Conservation (phyloP, 192 early-diverging fungal genomes). For the Phycomyces blakesleeanus region DNA sequence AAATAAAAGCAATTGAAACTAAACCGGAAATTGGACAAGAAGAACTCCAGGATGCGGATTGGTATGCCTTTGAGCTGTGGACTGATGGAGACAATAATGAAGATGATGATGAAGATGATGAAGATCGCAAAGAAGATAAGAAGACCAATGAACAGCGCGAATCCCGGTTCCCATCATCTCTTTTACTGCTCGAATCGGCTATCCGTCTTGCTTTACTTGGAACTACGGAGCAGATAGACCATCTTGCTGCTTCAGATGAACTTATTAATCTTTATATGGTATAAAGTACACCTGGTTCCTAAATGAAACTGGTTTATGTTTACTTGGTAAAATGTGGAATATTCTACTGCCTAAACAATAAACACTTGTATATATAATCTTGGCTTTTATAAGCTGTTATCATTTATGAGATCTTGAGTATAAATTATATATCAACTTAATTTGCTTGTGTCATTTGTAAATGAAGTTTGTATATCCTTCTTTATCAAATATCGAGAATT, state of each 20-base stretch:
- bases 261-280: conserved; percentile 56
- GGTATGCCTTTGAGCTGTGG: conserved; percentile 38
- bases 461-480: too few relatives aligned
- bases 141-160: background rate
- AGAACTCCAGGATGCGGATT: conserved; percentile 21
- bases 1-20: background rate
- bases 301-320: too few relatives aligned
- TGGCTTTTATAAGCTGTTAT: too few relatives aligned
- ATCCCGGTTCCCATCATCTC: conserved; percentile 23
- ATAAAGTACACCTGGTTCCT: conserved; percentile 1
- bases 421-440: too few relatives aligned
- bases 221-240: conserved; percentile 56
- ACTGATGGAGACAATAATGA: conserved; percentile 15
- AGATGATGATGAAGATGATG: conserved; percentile 18
- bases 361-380: too few relatives aligned
- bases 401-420: too few relatives aligned
- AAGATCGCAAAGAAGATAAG: conserved; percentile 11
- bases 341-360: too few relatives aligned
- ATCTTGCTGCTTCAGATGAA: conserved; percentile 65
- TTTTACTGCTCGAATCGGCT: conserved; percentile 63
- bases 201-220: conserved; percentile 62
- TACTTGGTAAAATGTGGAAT: too few relatives aligned
- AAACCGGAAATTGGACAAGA: conserved; percentile 28
- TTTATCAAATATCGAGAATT: too few relatives aligned
- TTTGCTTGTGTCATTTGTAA: too few relatives aligned